Evolutionary conservation across 345 rosid genomes (phyloP), one percentile per base, ranked within the genome.

Genomic region (Geranium brycei): DNA sequence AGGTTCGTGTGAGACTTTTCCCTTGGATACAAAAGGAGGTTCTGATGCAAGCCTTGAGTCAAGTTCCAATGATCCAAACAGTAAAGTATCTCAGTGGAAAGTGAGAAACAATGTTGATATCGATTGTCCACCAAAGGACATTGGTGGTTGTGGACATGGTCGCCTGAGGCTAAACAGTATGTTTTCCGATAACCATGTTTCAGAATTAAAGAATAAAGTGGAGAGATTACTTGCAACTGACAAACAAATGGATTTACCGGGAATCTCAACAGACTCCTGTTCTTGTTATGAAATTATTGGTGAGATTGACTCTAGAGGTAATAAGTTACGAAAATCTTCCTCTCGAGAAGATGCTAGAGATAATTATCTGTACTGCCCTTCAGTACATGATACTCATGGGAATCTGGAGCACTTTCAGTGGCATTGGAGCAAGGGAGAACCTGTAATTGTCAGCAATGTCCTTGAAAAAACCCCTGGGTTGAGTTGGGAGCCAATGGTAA

Each of bases 401-500:
- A 80, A 86, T 66, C 63, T 76, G 66, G 40, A 78, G 67, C 91
- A 86, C 74, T 86, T 86, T 62, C 87, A 76, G 65, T 38, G 64
- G 67, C 91, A 86, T 47, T 86, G 89, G 91, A 80, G 65, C 69
- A 80, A 65, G 66, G 85, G 81, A 18, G 82, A 83, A 64, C 91
- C 89, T 53, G 84, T 83, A 69, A 64, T 83, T 18, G 82, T 86
- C 17, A 72, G 82, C 38, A 60, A 79, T 68, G 89, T 77, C 61
- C 82, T 83, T 70, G 84, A 83, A 55, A 75, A 65, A 63, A 70
- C 70, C 41, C 64, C 81, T 67, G 87, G 87, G 4, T 60, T 86
- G 59, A 86, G 89, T 68, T 84, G 85, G 92, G 87, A 84, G 19
- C 92, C 89, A 57, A 69, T 74, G 80, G 85, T 86, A 62, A 86